phyloP scores from a whole-genome alignment of 1,139 yeast genomes.

The Saccharomyces hybrid region DNA sequence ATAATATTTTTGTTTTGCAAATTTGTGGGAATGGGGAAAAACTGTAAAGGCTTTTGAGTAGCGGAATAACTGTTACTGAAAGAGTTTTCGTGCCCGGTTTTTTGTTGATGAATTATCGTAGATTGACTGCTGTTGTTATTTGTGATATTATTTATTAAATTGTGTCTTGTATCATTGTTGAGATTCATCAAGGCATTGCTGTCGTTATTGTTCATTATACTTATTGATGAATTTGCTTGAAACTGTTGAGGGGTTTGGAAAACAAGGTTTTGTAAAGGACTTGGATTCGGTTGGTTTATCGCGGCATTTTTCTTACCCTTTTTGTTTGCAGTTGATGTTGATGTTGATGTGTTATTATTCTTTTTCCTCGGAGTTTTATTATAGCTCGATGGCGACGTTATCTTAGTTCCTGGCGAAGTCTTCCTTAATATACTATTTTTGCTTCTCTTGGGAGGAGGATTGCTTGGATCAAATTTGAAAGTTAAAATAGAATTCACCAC shows the following conservation, averaged over 20 bases:
- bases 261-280: constrained; percentile 29
- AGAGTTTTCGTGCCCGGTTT: constrained; percentile 10
- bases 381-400: constrained; percentile 28
- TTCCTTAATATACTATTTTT: constrained; percentile 33
- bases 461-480: constrained; percentile 43
- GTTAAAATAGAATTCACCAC: constrained; percentile 46
- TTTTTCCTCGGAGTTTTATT: constrained; percentile 33
- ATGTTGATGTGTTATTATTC: constrained; percentile 8
- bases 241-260: constrained; percentile 30
- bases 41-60: constrained; percentile 31
- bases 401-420: constrained; percentile 28
- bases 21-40: constrained; percentile 27
- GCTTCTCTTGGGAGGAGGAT: constrained; percentile 43
- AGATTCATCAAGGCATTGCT: constrained; percentile 8
- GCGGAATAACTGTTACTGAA: constrained; percentile 21
- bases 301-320: constrained; percentile 7
- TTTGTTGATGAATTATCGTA: constrained; percentile 7
- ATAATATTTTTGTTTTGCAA: constrained; percentile 11
- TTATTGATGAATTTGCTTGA: constrained; percentile 6
- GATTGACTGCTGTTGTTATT: neutral
- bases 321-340: constrained; percentile 22
- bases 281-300: constrained; percentile 24
- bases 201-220: constrained; percentile 7
- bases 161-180: constrained; percentile 8
- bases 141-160: constrained; percentile 8